Evolutionary conservation across 2,329 filamentous ascomycete species (phyloP).

Genomic region (Mycosphaerella arachidis): DNA sequence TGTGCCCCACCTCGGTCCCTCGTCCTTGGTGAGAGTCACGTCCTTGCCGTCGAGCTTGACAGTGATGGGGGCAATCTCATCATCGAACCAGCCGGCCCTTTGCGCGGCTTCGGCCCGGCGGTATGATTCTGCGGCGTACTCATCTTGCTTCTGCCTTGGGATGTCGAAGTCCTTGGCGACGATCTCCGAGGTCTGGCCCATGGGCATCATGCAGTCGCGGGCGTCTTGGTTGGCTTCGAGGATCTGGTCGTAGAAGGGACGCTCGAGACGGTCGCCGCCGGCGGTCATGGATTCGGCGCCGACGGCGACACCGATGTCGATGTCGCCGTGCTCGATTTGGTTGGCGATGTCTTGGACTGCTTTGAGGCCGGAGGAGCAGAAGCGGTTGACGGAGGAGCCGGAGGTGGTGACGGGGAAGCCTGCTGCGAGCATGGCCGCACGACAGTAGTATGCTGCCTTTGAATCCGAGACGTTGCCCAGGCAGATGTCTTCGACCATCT

Average conservation of each 20-base stretch:
- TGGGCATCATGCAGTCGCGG: constrained; percentile 82
- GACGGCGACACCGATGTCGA: constrained; percentile 81
- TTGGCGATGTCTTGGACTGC: constrained; percentile 92
- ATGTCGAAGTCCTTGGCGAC: constrained; percentile 88
- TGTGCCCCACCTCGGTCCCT: constrained; percentile 86
- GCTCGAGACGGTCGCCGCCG: constrained; percentile 64
- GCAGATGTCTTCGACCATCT: constrained; percentile 65
- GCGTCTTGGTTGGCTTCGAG: constrained; percentile 68
- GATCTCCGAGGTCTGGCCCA: constrained; percentile 98
- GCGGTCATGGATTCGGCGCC: constrained; percentile 86
- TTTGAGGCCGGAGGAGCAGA: constrained; percentile 96
- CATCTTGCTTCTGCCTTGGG: constrained; percentile 73
- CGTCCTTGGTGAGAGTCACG: constrained; percentile 77
- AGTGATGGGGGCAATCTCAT: constrained; percentile 87
- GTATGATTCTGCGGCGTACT: constrained; percentile 82
- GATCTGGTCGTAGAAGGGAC: constrained; percentile 74
- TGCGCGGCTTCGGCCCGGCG: constrained; percentile 82
- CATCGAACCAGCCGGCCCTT: constrained; percentile 84
- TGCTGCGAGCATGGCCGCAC: constrained; percentile 81
- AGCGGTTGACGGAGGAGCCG: constrained; percentile 82
- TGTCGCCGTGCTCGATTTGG: constrained; percentile 72
- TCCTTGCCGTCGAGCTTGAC: constrained; percentile 71
- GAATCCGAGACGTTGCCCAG: constrained; percentile 85
- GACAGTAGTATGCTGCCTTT: constrained; percentile 86
- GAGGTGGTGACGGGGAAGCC: constrained; percentile 88